Conservation (phyloP, 495 filamentous ascomycete species). For the Xylaria telfairii region DNA sequence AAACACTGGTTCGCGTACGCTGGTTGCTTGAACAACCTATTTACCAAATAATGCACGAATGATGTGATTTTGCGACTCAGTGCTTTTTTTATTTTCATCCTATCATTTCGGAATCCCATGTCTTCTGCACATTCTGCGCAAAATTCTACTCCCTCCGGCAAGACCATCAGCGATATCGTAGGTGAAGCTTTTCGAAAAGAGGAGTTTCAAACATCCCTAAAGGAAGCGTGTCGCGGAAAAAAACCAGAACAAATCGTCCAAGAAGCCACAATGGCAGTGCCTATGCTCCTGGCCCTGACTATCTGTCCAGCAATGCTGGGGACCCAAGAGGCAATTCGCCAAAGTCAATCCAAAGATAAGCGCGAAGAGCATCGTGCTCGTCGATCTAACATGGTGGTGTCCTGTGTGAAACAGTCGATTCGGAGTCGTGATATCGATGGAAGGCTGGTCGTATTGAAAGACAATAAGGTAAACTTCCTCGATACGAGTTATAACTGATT, state of each 20-base stretch:
- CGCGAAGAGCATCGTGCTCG: conserved; percentile 52
- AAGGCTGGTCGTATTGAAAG: conserved; percentile 46
- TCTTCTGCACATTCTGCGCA: not conserved
- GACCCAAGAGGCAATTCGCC: conserved; percentile 53
- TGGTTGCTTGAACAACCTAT: not conserved
- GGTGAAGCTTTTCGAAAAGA: not conserved
- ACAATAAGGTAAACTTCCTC: conserved; percentile 41
- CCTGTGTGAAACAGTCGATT: conserved; percentile 42
- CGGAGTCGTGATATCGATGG: conserved; percentile 46
- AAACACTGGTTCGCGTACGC: conserved; percentile 11
- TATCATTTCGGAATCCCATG: not conserved
- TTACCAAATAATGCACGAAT: not conserved
- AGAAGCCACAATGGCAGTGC: conserved; percentile 32
- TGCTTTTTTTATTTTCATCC: not conserved
- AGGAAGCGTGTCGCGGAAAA: conserved; percentile 16
- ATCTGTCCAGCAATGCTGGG: conserved; percentile 50
- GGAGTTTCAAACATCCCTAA: conserved; percentile 9
- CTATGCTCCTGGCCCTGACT: conserved; percentile 43
- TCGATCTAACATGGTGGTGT: conserved; percentile 51
- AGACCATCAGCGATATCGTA: conserved; percentile 12
- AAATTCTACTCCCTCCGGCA: not conserved
- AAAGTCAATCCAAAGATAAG: conserved; percentile 51
- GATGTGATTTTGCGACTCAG: not conserved
- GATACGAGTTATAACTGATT: not conserved
- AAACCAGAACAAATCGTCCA: not conserved